Percentiles rank a stretch among this genome's conserved stretches.
Evolutionary conservation across 2,329 filamentous ascomycete genomes (phyloP).

Genomic region (Eutypella sp.): DNA sequence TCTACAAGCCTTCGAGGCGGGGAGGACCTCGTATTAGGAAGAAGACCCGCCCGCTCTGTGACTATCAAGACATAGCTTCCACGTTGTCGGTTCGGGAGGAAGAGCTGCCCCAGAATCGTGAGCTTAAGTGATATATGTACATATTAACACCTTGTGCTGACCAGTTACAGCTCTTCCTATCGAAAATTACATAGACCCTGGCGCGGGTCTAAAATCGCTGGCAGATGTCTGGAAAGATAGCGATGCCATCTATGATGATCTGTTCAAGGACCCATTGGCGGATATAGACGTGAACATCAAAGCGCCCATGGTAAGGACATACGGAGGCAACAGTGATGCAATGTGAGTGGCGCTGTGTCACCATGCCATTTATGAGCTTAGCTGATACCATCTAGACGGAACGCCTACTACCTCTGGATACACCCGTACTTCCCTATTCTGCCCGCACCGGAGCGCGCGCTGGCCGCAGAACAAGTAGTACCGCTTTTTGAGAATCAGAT

Average conservation of each 20-base stretch:
- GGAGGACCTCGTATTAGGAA: slow-evolving; percentile 39
- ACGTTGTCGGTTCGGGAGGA: slow-evolving; percentile 22
- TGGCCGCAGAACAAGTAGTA: slow-evolving; percentile 28
- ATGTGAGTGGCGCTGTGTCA: slow-evolving; percentile 29
- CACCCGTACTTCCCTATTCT: slow-evolving; percentile 47
- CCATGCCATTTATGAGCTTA: background rate
- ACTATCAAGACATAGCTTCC: slow-evolving; percentile 22
- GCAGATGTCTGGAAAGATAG: slow-evolving; percentile 42
- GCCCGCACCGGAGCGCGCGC: slow-evolving; percentile 33
- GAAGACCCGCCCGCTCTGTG: slow-evolving; percentile 27
- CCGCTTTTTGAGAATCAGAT: slow-evolving; percentile 31
- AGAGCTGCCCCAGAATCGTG: slow-evolving; percentile 27
- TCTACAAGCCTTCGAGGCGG: slow-evolving; percentile 38
- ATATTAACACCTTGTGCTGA: slow-evolving; percentile 4
- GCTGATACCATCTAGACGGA: slow-evolving; percentile 27
- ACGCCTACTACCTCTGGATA: slow-evolving; percentile 49
- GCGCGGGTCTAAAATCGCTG: slow-evolving; percentile 42
- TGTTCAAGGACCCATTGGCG: slow-evolving; percentile 27
- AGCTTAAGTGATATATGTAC: slow-evolving; percentile 11
- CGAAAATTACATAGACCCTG: slow-evolving; percentile 40
- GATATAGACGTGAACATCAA: slow-evolving; percentile 12
- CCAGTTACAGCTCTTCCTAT: slow-evolving; percentile 19
- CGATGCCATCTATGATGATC: slow-evolving; percentile 42
- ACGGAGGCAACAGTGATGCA: slow-evolving; percentile 32
- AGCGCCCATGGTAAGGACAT: slow-evolving; percentile 35